Base-by-base conservation (phyloP, 2,329 filamentous ascomycete species). In the Coniochaeta sp. region DNA sequence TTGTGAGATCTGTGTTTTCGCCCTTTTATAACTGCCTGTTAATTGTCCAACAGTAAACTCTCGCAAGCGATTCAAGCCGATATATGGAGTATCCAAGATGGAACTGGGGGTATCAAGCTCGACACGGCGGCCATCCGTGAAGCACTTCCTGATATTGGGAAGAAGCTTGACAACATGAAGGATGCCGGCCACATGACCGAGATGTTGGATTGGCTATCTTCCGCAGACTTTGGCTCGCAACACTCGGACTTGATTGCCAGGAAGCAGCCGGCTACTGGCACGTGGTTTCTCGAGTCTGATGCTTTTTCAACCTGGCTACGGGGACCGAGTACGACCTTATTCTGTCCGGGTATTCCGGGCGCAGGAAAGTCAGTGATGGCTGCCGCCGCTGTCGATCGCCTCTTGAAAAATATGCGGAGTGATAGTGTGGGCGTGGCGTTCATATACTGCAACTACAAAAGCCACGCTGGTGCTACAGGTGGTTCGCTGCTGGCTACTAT, bases 281-380 rank as follows among this genome's bases (percentile, higher is more conserved):
- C 67, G 47, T 79, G 75, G 75, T 61, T 80, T 3, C 56, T 79
- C 0, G 56, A 69, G 2, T 72, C 70, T 0, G 6, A 8, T 0
- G 62, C 70, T 31, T 75, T 64, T 53, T 22, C 50, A 6, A 32
- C n/a, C 2, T 75, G 70, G 72, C 6, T 67, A 0, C 10, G 48
- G 0, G 40, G 42, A 0, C 30, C 54, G 0, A 56, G 57, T 1
- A 53, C 64, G 22, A 72, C 62, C 0, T 53, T 79, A 0, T 76
- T 74, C 54, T 79, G 72, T 53, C 67, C 66, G 1, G 73, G 74
- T 0, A 72, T 74, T 13, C 73, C 73, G 0, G 74, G 75, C 3
- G 69, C 73, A 0, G 74, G 75, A 1, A 79, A 78, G 57, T 78
- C 74, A 0, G 72, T 76, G 4, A 49, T 74, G 1, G 59, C 70